Base-by-base conservation (phyloP, 2,329 filamentous ascomycete species). In the Camillea tinctor region DNA sequence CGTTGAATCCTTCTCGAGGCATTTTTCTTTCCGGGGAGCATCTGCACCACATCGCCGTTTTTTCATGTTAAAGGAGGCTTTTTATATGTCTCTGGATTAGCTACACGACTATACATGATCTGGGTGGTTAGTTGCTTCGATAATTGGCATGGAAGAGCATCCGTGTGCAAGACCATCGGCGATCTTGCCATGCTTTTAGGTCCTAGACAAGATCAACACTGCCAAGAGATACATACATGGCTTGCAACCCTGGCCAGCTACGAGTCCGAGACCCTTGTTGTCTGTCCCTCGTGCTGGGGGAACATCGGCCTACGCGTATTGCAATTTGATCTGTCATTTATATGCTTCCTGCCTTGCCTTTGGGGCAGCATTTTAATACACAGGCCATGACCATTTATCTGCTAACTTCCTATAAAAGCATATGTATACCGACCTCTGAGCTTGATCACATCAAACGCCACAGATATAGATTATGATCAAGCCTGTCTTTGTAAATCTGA, bases 181-280 rank as follows among this genome's bases (percentile, higher is more conserved):
- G 64, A 66, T 64, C 62, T 60, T 60, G 60, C 64, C 36, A 60
- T 57, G 53, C 61, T 50, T n/a, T 26, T 61, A 57, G 52, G 48
- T 21, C 44, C 54, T 48, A 22, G 57, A n/a, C 49, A 58, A 30
- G 60, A 62, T 62, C 60, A 60, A 55, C 59, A 62, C 61, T 63
- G 62, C 62, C 61, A 53, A 53, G 51, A 53, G 51, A 30, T 53
- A 23, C 30, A 26, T 19, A 15, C 36, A 44, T 44, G n/a, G 36
- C 36, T 44, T 44, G 36, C 13, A 44, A 44, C 36, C 36, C 36
- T 44, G 36, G 11, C 13, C 3, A 30, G 30, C 51, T 53, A 21
- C 24, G 4, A 30, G 24, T 36, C 24, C 23, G 24, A 8, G 24
- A 52, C 9, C 21, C 50, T 22, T 52, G 22, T 52, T 24, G 17